A percentile compares a stretch with the other conserved stretches of the same genome.
Conservation (phyloP, 2,329 filamentous ascomycete species). For the Periconia sp. region DNA sequence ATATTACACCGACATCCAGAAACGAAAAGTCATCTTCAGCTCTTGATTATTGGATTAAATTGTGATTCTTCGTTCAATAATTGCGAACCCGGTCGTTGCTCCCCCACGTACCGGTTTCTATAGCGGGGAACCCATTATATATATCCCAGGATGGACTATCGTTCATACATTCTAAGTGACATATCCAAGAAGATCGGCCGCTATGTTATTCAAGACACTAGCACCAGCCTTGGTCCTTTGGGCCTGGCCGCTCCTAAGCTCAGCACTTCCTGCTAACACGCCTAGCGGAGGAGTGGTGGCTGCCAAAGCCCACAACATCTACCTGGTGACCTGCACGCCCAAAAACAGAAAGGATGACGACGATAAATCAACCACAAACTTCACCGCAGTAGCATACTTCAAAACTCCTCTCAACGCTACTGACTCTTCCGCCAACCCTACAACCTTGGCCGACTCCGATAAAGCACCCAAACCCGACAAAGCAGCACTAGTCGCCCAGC, state of each 20-base stretch:
- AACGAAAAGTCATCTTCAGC: not conserved
- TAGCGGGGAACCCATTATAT: too few relatives aligned
- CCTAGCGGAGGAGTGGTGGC: not conserved
- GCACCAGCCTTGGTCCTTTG: constrained; percentile 2
- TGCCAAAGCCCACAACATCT: constrained; percentile 14
- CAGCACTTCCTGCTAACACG: constrained; percentile 4
- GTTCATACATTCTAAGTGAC: too few relatives aligned
- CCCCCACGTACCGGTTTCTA: too few relatives aligned
- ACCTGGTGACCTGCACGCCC: constrained; percentile 13
- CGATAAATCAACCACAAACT: constrained; percentile 4
- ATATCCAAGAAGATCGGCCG: not conserved
- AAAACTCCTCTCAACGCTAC: constrained; percentile 10
- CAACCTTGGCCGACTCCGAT: too few relatives aligned
- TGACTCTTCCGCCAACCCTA: not conserved
- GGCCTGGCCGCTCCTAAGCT: not conserved
- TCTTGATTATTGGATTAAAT: constrained; percentile 3
- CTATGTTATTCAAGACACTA: constrained; percentile 2
- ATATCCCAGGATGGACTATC: too few relatives aligned
- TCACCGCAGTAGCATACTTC: constrained; percentile 16
- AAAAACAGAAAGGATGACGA: not conserved
- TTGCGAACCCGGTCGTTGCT: too few relatives aligned
- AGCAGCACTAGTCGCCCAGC: constrained; percentile 7
- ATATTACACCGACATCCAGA: not conserved
- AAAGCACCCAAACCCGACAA: constrained; percentile 9
- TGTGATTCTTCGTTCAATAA: not conserved